Base-by-base conservation (phyloP, 495 filamentous ascomycete species). In the Penicillium nucicola region DNA sequence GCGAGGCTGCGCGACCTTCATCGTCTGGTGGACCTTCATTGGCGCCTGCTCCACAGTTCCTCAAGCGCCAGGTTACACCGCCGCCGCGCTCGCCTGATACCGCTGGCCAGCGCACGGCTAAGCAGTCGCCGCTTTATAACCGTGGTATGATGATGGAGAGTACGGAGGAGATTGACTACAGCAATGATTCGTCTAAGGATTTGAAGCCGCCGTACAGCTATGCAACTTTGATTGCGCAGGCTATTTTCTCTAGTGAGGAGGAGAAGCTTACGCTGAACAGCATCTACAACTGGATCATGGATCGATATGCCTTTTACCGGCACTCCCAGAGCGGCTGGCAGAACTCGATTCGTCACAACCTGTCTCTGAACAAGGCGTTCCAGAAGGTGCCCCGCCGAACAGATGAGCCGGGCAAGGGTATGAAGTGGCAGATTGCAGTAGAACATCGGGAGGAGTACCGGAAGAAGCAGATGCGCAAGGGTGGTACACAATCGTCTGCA, bases 301-400 rank as follows among this genome's bases (percentile, higher is more conserved):
- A 84, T 1, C 82, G 86, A 52, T 98, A 96, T 63, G 84, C 93
- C 0, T 97, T 91, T 65, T 98, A 96, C 66, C 77, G 93, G 34
- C 78, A 88, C 61, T 88, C 88, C 22, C 82, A 81, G 45, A 80
- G 80, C 38, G 92, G 93, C 44, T 97, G 93, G 93, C 95, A 96
- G 86, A 98, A 98, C 57, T 96, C 90, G 1, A 98, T 98, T 56
- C 85, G 93, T 2, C 93, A 98, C 56, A 97, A 97, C 56, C 69
- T 98, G 15, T 97, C 95, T 3, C 67, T 98, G 41, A 96, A 95
- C 61, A 92, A 95, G 67, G 81, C 84, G 0, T 98, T 98, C 65
- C 82, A 87, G 53, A 97, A 97, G 66, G 86, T 96, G 5, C 86
- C 95, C 19, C 85, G 93, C 31, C 81, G 87, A 5, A 93, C 90